These are phyloP conservation scores for Suillus ampliporus DNA, from an alignment of 768 basidiomycete genomes.

Conservation along the genomic window DNA sequence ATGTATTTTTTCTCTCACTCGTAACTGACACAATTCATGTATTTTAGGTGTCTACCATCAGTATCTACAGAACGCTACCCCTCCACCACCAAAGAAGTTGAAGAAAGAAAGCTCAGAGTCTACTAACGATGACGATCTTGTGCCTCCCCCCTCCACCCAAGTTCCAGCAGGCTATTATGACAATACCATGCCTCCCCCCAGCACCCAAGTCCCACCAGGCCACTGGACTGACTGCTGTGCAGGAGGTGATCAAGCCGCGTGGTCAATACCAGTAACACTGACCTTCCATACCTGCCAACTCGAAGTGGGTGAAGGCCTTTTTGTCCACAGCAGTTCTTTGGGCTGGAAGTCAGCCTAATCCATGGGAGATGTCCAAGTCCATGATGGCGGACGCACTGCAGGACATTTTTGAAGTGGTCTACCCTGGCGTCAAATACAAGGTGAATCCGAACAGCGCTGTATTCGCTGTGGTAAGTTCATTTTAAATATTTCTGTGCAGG, in stretches of 20 bases:
- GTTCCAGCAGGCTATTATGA: background rate
- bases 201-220: constrained; percentile 1
- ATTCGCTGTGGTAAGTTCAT: constrained; percentile 6
- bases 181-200: background rate
- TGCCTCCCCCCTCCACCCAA: background rate
- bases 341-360: constrained; percentile 5
- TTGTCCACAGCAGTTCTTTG: constrained; percentile 1
- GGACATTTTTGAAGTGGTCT: constrained; percentile 6
- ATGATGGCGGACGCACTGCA: background rate
- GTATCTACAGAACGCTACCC: background rate
- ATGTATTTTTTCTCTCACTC: background rate
- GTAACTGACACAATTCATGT: background rate
- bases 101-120: background rate
- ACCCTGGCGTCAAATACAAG: constrained; percentile 6
- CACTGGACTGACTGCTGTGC: background rate
- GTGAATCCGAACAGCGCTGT: constrained; percentile 6
- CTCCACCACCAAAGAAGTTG: background rate
- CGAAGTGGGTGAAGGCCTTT: constrained; percentile 3
- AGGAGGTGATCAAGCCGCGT: background rate
- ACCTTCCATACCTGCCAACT: constrained; percentile 6
- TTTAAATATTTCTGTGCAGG: background rate
- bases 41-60: background rate
- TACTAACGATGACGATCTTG: background rate
- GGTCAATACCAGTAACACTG: background rate
- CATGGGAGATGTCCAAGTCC: background rate